phyloP scores from a whole-genome alignment of 2,329 filamentous ascomycete species.

The Ceratocystis harringtonii region DNA sequence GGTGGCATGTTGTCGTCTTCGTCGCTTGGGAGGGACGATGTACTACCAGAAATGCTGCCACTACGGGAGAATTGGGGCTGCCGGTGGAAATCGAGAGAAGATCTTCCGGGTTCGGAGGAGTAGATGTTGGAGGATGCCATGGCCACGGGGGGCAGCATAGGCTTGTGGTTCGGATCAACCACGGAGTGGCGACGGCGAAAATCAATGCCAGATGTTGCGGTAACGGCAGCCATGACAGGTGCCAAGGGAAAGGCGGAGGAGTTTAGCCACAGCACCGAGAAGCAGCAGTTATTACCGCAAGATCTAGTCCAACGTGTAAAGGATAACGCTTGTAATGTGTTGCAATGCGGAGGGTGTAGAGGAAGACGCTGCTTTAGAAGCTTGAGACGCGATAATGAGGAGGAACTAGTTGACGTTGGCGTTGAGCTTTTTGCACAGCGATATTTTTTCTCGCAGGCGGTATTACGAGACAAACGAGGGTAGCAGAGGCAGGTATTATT shows the following conservation, averaged over 20 bases:
- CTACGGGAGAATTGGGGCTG: constrained; percentile 13
- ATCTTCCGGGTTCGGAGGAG: constrained; percentile 11
- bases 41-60: constrained; percentile 16
- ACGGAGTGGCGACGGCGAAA: constrained; percentile 15
- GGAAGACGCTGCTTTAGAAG: background rate
- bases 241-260: constrained; percentile 3
- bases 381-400: background rate
- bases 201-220: constrained; percentile 10
- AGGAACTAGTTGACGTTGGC: background rate
- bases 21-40: constrained; percentile 15
- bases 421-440: background rate
- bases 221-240: constrained; percentile 14
- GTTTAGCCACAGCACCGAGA: background rate
- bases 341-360: background rate
- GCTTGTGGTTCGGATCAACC: constrained; percentile 11
- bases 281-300: background rate
- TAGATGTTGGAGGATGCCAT: constrained; percentile 16
- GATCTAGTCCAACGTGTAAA: background rate
- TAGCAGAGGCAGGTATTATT: background rate
- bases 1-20: constrained; percentile 26
- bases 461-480: constrained; percentile 12
- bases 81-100: constrained; percentile 11
- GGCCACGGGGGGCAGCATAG: constrained; percentile 14
- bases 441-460: background rate
- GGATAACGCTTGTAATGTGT: background rate